phyloP scores from a whole-genome alignment of 352 stramenopile genomes.

The Peronospora farinosa region DNA sequence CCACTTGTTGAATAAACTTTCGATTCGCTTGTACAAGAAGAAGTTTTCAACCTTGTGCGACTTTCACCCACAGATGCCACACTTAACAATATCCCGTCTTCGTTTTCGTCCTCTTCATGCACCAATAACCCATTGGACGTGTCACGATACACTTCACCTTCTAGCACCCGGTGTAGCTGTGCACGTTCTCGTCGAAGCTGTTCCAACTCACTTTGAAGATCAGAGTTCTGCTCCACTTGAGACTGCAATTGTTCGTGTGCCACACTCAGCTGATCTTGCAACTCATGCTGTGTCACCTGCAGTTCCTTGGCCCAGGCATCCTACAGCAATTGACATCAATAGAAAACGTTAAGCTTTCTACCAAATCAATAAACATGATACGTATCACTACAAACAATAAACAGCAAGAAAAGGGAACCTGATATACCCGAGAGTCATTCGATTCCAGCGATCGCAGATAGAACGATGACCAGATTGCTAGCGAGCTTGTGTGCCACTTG shows the following conservation, averaged over 20 bases:
- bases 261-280: slow-evolving; percentile 59
- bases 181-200: slow-evolving; percentile 58
- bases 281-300: slow-evolving; percentile 67
- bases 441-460: slow-evolving; percentile 81
- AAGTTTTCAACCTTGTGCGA: slow-evolving; percentile 14
- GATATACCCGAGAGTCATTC: slow-evolving; percentile 70
- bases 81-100: slow-evolving; percentile 71
- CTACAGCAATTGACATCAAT: slow-evolving; percentile 26
- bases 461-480: slow-evolving; percentile 77
- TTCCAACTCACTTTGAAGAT: slow-evolving; percentile 62
- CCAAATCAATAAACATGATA: not conserved
- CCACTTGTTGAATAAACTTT: slow-evolving; percentile 33
- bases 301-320: slow-evolving; percentile 81
- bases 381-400: not conserved
- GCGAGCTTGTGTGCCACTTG: slow-evolving; percentile 81
- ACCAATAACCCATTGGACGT: slow-evolving; percentile 53
- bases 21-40: slow-evolving; percentile 1
- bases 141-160: slow-evolving; percentile 76
- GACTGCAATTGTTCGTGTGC: slow-evolving; percentile 62
- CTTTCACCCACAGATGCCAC: slow-evolving; percentile 40
- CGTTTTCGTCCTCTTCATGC: slow-evolving; percentile 68
- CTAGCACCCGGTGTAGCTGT: slow-evolving; percentile 45
- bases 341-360: not conserved
- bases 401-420: slow-evolving; percentile 35
- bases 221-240: slow-evolving; percentile 68